These are phyloP conservation scores for Rhodotorula kratochvilovae DNA, from an alignment of 768 basidiomycete genomes.

Conservation along the genomic window DNA sequence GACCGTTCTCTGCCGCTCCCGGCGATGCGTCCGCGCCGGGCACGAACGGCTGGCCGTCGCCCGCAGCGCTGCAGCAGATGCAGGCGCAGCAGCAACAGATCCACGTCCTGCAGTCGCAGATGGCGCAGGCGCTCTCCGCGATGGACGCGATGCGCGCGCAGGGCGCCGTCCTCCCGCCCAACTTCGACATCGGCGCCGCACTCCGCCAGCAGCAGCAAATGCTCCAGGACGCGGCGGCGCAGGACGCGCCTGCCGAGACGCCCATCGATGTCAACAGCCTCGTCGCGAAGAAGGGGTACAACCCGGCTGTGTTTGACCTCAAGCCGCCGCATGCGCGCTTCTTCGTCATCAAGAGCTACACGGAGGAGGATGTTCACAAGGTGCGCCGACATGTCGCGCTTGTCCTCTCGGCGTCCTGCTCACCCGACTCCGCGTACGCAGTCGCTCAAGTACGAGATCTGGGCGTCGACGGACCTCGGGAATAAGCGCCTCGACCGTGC, in stretches of 20 bases:
- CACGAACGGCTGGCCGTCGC: not conserved
- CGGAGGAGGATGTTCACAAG: slow-evolving; percentile 98
- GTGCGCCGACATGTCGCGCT: not conserved
- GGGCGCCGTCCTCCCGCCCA: not conserved
- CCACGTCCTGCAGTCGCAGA: slow-evolving; percentile 37
- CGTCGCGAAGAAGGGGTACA: slow-evolving; percentile 83
- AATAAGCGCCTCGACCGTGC: slow-evolving; percentile 97
- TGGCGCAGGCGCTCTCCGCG: slow-evolving; percentile 32
- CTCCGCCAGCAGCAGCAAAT: slow-evolving; percentile 43
- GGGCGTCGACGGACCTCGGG: slow-evolving; percentile 55
- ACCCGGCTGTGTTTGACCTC: slow-evolving; percentile 76
- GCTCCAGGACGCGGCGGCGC: slow-evolving; percentile 50
- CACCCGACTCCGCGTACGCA: not conserved
- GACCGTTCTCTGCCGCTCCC: slow-evolving; percentile 18
- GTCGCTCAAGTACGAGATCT: slow-evolving; percentile 42
- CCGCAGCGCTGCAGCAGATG: slow-evolving; percentile 29
- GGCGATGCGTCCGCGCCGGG: not conserved
- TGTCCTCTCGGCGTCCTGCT: not conserved
- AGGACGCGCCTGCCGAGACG: slow-evolving; percentile 45
- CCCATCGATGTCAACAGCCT: slow-evolving; percentile 82
- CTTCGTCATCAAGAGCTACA: slow-evolving; percentile 98
- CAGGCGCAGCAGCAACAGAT: slow-evolving; percentile 33
- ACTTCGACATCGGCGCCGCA: slow-evolving; percentile 1
- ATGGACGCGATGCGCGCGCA: slow-evolving; percentile 32
- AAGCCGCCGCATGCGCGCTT: slow-evolving; percentile 77